A percentile compares a stretch with the other conserved stretches of the same genome.
These are phyloP conservation scores for Cardiospermum halicacabum DNA, from an alignment of 345 rosid species.

Conservation along the genomic window DNA sequence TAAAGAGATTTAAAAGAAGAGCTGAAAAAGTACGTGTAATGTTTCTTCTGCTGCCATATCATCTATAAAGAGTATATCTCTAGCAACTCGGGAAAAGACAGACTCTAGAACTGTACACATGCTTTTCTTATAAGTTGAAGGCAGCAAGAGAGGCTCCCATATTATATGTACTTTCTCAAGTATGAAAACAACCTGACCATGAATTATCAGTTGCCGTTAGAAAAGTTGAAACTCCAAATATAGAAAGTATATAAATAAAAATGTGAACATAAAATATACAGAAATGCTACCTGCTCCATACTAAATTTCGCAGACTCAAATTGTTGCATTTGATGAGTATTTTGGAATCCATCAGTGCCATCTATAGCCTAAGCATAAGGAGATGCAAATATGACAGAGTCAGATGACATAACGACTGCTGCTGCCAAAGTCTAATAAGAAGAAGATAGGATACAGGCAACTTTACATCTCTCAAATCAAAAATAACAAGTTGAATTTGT, in stretches of 20 bases:
- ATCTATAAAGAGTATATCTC: conserved; percentile 78
- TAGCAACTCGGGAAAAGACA: conserved; percentile 63
- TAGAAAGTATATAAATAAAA: not conserved
- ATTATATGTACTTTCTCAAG: conserved; percentile 88
- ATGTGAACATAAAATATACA: conserved; percentile 14
- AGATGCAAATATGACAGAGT: not conserved
- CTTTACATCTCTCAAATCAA: conserved; percentile 67
- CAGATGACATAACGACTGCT: conserved; percentile 7
- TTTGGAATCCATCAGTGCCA: conserved; percentile 91
- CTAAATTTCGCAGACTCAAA: conserved; percentile 87
- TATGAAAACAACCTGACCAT: conserved; percentile 68
- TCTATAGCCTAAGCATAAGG: conserved; percentile 63
- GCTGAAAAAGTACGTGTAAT: conserved; percentile 47
- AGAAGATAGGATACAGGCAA: conserved; percentile 10
- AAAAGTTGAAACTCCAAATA: not conserved
- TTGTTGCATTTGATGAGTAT: conserved; percentile 75
- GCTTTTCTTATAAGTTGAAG: conserved; percentile 74
- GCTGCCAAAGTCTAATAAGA: conserved; percentile 2
- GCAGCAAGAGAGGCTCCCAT: conserved; percentile 88
- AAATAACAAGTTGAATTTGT: conserved; percentile 71
- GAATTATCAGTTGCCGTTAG: conserved; percentile 12
- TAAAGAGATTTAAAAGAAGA: conserved; percentile 1
- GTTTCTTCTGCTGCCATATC: conserved; percentile 99
- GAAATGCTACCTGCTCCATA: conserved; percentile 65
- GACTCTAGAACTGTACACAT: conserved; percentile 80